Evolutionary conservation across 2,329 filamentous ascomycete genomes (phyloP), one percentile per base, ranked within the genome.

Genomic region (Huntiella savannae): DNA sequence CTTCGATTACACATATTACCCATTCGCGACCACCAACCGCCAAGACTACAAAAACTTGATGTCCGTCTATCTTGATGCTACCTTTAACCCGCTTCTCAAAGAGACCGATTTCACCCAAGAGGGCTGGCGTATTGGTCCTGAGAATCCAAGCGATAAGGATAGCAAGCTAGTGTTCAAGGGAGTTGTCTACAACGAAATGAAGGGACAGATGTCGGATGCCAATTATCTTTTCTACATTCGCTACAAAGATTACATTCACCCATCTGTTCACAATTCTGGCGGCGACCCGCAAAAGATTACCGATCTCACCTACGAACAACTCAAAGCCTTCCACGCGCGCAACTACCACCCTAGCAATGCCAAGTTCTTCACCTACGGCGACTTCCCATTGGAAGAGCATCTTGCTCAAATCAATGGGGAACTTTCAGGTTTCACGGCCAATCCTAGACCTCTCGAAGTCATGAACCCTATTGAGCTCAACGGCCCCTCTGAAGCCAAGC

Each of bases 171-270:
- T 94, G 1, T 96, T 96, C 70, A 96, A 96, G 65, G 88, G 88
- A 19, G 91, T 96, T 1, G 88, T 96, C 1, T 96, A 96, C 65
- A 98, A 98, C 57, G 91, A 98, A 65, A 98, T 98, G 91, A 98
- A 98, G 64, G 91, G 91, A 0, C 87, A 95, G 58, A 93, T 96
- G 79, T 96, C 91, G 2, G 91, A 98, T 60, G 86, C 88, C 5
- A 85, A 85, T 53, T 98, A 98, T 56, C 68, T 96, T 1, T 98
- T 84, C 66, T 96, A 95, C 60, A 93, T 95, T 54, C 75, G 81
- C 45, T 98, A 93, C 62, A 85, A 93, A 58, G 86, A 96, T 55
- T 81, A 91, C 59, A 84, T 98, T 46, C 91, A 93, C 58, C 91
- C 91, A 0, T 80, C 81, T 34, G 81, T 98, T 60, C 82, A 98